Conservation (phyloP, 2,329 filamentous ascomycete genomes). For the Blastomyces silverae region DNA sequence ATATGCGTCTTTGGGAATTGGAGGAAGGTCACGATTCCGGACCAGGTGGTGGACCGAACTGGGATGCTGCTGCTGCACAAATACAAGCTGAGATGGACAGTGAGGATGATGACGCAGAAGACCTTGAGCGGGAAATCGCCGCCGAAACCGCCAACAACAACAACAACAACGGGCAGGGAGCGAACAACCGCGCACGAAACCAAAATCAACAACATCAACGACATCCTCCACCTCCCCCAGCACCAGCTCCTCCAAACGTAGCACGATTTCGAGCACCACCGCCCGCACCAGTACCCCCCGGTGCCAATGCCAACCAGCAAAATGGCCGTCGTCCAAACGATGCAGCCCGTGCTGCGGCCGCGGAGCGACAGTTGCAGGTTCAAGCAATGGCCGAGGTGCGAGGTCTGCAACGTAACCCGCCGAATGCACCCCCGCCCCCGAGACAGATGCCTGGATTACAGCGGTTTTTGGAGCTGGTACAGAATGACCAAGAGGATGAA, state of each 20-base stretch:
- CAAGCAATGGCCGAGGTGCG: constrained; percentile 7
- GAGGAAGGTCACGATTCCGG: constrained; percentile 64
- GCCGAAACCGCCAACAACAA: constrained; percentile 28
- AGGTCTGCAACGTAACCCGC: constrained; percentile 9
- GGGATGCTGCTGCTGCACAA: constrained; percentile 12
- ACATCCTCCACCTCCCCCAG: constrained; percentile 34
- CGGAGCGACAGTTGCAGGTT: constrained; percentile 11
- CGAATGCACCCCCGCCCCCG: constrained; percentile 18
- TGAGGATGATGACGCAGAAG: constrained; percentile 14
- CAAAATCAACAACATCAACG: constrained; percentile 26
- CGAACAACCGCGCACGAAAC: constrained; percentile 26
- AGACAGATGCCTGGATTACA: constrained; percentile 36
- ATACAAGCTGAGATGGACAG: constrained; percentile 23
- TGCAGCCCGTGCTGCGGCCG: constrained; percentile 8
- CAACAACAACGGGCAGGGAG: constrained; percentile 19
- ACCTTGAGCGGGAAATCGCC: constrained; percentile 19
- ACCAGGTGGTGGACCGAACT: constrained; percentile 27
- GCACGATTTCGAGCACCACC: constrained; percentile 32
- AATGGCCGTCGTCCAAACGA: constrained; percentile 21
- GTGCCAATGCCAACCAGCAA: constrained; percentile 13
- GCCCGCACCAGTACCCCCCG: constrained; percentile 34
- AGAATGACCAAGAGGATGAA: constrained; percentile 51
- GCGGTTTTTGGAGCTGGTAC: constrained; percentile 48
- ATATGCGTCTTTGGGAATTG: constrained; percentile 81
- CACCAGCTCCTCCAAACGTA: constrained; percentile 35